Percentiles rank a stretch among this genome's conserved stretches.
phyloP scores from a whole-genome alignment of 2,329 filamentous ascomycete species.

The Fusarium sp. region DNA sequence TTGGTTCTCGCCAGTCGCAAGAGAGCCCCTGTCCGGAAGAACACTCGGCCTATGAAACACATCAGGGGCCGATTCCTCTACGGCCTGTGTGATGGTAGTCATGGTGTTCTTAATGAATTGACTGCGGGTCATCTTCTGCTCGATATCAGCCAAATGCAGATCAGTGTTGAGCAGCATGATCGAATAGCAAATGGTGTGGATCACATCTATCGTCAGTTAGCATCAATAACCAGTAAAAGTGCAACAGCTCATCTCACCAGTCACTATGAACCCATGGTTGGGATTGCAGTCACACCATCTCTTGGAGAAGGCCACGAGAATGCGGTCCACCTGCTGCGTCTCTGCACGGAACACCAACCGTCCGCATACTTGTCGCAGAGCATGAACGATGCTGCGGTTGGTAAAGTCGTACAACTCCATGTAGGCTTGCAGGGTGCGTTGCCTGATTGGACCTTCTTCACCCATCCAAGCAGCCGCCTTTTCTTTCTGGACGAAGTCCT shows the following conservation, averaged over 20 bases:
- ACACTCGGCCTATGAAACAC: slow-evolving; percentile 72
- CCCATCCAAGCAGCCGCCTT: slow-evolving; percentile 91
- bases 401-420: slow-evolving; percentile 93
- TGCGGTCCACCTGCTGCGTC: slow-evolving; percentile 96
- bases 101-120: slow-evolving; percentile 98
- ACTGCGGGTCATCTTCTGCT: slow-evolving; percentile 93
- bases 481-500: slow-evolving; percentile 82
- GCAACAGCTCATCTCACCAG: slow-evolving; percentile 66
- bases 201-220: slow-evolving; percentile 75
- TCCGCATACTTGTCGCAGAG: slow-evolving; percentile 83
- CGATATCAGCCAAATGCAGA: slow-evolving; percentile 93
- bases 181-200: slow-evolving; percentile 97
- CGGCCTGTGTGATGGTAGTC: slow-evolving; percentile 84
- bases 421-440: slow-evolving; percentile 77
- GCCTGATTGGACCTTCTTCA: slow-evolving; percentile 72
- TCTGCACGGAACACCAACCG: slow-evolving; percentile 88
- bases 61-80: slow-evolving; percentile 78
- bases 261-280: slow-evolving; percentile 90
- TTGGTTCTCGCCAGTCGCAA: slow-evolving; percentile 50
- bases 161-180: slow-evolving; percentile 96
- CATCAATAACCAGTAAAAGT: slow-evolving; percentile 14
- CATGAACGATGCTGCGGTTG: slow-evolving; percentile 81
- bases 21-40: slow-evolving; percentile 58
- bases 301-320: slow-evolving; percentile 88
- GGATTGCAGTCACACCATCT: slow-evolving; percentile 96